Evolutionary conservation across 805 yeast species (phyloP).

Genomic region (Yarrowia yakushimensis): DNA sequence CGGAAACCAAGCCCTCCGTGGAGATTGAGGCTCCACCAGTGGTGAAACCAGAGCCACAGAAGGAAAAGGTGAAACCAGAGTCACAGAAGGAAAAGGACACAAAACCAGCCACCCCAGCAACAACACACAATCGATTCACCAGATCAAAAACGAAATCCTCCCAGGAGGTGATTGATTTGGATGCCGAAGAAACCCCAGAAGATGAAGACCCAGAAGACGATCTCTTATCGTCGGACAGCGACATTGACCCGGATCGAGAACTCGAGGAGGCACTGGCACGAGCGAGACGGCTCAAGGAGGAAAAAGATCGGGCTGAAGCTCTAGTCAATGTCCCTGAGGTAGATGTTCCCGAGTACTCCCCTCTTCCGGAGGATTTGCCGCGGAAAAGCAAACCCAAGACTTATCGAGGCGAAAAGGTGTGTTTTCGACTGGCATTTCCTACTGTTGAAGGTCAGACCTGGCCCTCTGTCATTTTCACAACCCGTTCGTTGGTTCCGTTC

Average conservation of each 20-base stretch:
- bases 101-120: not conserved
- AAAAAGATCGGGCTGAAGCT: not conserved
- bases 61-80: not conserved
- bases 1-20: not conserved
- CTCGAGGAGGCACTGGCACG: not conserved
- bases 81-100: not conserved
- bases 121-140: not conserved
- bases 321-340: not conserved
- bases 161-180: not conserved
- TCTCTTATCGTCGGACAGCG: not conserved
- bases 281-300: not conserved
- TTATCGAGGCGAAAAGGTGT: slow-evolving; percentile 1
- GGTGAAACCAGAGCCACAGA: not conserved
- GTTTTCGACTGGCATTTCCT: not conserved
- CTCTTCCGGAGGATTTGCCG: not conserved
- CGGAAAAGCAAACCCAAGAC: not conserved
- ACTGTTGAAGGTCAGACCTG: not conserved
- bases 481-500: not conserved
- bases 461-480: not conserved
- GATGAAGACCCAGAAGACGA: not conserved
- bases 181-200: not conserved
- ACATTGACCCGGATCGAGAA: not conserved
- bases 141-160: no score
- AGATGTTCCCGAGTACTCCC: not conserved
- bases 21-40: not conserved